phyloP scores from a whole-genome alignment of 306 rosid genomes.

The Inga laurina region DNA sequence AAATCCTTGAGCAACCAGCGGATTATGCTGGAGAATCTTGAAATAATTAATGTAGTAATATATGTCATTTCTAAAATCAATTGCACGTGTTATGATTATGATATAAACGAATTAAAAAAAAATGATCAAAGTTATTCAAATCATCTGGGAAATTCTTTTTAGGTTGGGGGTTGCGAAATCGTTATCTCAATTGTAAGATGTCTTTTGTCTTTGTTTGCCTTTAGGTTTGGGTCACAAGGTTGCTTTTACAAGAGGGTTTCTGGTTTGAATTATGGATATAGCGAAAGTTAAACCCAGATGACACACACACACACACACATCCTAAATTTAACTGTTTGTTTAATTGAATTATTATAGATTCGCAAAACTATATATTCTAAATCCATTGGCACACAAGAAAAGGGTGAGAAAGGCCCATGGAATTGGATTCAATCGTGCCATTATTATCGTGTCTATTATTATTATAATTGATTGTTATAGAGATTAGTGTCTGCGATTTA shows the following conservation, averaged over 20 bases:
- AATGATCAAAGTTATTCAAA: neutral
- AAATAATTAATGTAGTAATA: slow-evolving; percentile 5
- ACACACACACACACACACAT: neutral
- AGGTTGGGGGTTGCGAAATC: slow-evolving; percentile 43
- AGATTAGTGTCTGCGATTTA: slow-evolving; percentile 23
- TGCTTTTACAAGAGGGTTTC: slow-evolving; percentile 26
- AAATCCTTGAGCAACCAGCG: slow-evolving; percentile 8
- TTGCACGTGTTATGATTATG: neutral
- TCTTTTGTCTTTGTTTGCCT: slow-evolving; percentile 38
- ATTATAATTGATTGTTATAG: neutral
- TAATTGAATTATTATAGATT: neutral
- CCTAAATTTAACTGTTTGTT: slow-evolving; percentile 3
- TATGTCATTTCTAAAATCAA: neutral
- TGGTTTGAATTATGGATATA: slow-evolving; percentile 15
- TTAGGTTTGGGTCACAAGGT: slow-evolving; percentile 29
- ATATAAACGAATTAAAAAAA: neutral
- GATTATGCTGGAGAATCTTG: slow-evolving; percentile 3
- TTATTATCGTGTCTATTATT: neutral
- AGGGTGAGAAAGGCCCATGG: neutral
- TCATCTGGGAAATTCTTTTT: slow-evolving; percentile 9
- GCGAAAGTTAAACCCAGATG: slow-evolving; percentile 29
- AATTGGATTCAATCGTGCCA: slow-evolving; percentile 23
- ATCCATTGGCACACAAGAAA: slow-evolving; percentile 22
- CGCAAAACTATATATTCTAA: neutral
- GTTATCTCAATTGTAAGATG: slow-evolving; percentile 31